Conservation (phyloP, 768 basidiomycete genomes). For the Cyclocybe cylindracea region DNA sequence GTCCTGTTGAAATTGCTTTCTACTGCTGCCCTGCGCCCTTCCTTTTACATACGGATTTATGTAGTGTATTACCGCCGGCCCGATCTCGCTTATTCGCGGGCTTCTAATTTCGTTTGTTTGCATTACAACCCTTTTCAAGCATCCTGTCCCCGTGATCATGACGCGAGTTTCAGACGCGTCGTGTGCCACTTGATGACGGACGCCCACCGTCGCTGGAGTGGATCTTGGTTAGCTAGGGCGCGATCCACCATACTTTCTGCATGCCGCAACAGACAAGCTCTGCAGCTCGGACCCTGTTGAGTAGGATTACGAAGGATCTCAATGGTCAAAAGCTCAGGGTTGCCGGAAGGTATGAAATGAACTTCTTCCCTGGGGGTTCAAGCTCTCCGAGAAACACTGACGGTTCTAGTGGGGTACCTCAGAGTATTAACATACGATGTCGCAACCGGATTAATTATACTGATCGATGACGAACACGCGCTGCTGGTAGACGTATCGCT, state of each 20-base stretch:
- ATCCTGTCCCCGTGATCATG: background rate
- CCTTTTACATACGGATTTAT: slow-evolving; percentile 10
- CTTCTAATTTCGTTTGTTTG: slow-evolving; percentile 1
- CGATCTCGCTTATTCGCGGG: slow-evolving; percentile 10
- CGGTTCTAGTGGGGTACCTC: background rate
- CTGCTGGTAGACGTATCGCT: slow-evolving; percentile 60
- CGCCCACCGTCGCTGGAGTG: background rate
- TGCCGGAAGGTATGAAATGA: slow-evolving; percentile 52
- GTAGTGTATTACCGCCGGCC: slow-evolving; percentile 5
- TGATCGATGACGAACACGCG: slow-evolving; percentile 51
- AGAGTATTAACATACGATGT: slow-evolving; percentile 64
- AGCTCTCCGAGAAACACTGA: slow-evolving; percentile 1
- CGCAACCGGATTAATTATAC: slow-evolving; percentile 41
- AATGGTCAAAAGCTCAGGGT: slow-evolving; percentile 57
- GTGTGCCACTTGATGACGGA: background rate
- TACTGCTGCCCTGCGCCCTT: background rate
- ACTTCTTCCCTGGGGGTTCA: background rate
- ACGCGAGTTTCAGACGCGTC: background rate
- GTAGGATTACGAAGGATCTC: slow-evolving; percentile 36
- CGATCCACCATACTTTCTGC: background rate
- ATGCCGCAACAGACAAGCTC: slow-evolving; percentile 54
- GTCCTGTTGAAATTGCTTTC: background rate
- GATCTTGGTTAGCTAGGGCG: no score
- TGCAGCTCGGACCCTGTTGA: slow-evolving; percentile 46
- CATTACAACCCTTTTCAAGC: background rate